phyloP scores from a whole-genome alignment of 345 rosid genomes.

The Moricandia arvensis region DNA sequence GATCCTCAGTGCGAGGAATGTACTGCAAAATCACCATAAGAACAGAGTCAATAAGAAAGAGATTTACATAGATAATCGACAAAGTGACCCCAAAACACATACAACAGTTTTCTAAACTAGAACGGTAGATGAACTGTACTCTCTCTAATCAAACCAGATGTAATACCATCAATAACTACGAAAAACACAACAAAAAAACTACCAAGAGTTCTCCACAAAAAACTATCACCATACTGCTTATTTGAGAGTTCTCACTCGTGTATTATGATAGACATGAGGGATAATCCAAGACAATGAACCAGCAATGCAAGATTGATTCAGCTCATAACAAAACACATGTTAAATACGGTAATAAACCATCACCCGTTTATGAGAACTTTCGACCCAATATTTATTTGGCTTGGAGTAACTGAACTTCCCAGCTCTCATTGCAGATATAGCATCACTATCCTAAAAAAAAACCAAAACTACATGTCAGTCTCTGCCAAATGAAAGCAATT shows the following conservation, averaged over 20 bases:
- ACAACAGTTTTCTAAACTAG: background rate
- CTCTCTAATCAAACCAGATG: background rate
- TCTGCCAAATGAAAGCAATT: background rate
- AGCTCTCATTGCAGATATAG: slow-evolving; percentile 64
- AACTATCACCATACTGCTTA: background rate
- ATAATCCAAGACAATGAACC: background rate
- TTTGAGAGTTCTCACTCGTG: background rate
- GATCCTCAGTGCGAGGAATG: slow-evolving; percentile 64
- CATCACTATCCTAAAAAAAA: slow-evolving; percentile 57
- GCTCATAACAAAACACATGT: background rate
- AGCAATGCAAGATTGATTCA: background rate
- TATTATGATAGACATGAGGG: background rate
- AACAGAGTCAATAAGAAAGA: slow-evolving; percentile 20
- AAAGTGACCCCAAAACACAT: background rate
- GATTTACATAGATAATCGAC: background rate
- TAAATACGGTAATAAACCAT: background rate
- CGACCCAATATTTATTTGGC: slow-evolving; percentile 44
- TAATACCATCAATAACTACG: background rate
- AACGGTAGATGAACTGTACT: background rate
- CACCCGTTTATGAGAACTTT: slow-evolving; percentile 87
- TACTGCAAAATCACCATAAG: slow-evolving; percentile 54
- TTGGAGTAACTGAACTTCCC: slow-evolving; percentile 71
- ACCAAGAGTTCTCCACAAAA: background rate
- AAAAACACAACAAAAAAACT: background rate
- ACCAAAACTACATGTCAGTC: slow-evolving; percentile 17